Base-by-base conservation (phyloP, 2,329 filamentous ascomycete genomes). In the Cladosporium sp. region DNA sequence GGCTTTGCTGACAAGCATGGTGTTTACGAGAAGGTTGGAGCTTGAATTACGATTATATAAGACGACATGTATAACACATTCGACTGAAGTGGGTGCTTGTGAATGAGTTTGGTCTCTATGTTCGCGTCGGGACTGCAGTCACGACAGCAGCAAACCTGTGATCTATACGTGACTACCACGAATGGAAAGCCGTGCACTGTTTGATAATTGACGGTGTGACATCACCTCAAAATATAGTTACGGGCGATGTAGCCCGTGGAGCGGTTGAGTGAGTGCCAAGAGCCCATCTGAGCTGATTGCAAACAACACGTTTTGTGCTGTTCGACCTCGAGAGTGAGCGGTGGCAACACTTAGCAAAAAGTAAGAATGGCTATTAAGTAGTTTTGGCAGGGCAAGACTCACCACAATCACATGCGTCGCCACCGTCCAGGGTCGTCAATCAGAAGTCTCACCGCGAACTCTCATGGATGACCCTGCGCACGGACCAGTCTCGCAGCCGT, bases 1-100 rank as follows among this genome's bases (percentile, higher is more conserved):
- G 56, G 52, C 19, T 25, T 57, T 5, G 60, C 65, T 49, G 66
- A 65, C 17, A 59, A 61, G 45, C 61, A 64, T 56, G 64, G 66
- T 20, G 65, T 63, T 49, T 66, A 68, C 44, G 65, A 66, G 58
- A 68, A 68, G 53, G 59, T 54, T 35, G 35, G 48, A 52, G 49
- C 42, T 55, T 58, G 42, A 36, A 57, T 45, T 32, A 42, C 12
- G 50, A 53, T 13, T 22, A 42, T 42, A 34, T 37, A 53, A 53
- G 50, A 42, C 40, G 34, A 37, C 12, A 50, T 37, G 47, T 37
- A 36, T 37, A 22, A 52, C 36, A n/a, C 35, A 15, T 37, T 50
- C 28, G 32, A 24, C 35, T 52, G 20, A 40, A 6, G 7, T 22
- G 39, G 19, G 13, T 37, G 12, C n/a, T 37, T 13, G 12, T 39